Conservation (phyloP, 805 yeast species). For the Lachancea dasiensis region DNA sequence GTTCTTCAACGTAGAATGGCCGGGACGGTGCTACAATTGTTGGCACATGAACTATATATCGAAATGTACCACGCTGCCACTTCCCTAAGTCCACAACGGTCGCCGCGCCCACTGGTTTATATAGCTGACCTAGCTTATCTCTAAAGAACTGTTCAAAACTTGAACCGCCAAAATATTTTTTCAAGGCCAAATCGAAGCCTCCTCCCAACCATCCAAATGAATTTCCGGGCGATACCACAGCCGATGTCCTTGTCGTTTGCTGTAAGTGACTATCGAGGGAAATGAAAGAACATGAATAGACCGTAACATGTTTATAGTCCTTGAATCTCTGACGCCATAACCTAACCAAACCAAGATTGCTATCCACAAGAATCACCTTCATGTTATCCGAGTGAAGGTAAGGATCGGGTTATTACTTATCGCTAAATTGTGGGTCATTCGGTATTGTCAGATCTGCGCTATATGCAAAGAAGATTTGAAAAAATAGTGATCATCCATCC, state of each 20-base stretch:
- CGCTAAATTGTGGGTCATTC: too few species aligned
- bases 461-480: too few species aligned
- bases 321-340: constrained; percentile 4
- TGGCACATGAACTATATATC: constrained; percentile 29
- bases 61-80: constrained; percentile 13
- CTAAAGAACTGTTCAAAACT: constrained; percentile 28
- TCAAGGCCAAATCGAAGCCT: constrained; percentile 41
- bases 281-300: background rate
- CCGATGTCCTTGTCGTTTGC: constrained; percentile 11
- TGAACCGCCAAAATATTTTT: constrained; percentile 23
- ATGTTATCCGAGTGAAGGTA: too few species aligned
- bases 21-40: constrained; percentile 28
- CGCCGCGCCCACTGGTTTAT: constrained; percentile 25
- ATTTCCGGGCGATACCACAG: constrained; percentile 48
- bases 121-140: constrained; percentile 17
- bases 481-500: too few species aligned
- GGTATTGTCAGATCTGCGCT: too few species aligned
- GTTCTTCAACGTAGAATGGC: constrained; percentile 13
- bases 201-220: constrained; percentile 47
- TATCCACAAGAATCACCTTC: constrained; percentile 8
- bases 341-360: constrained; percentile 5
- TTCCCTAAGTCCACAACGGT: constrained; percentile 18
- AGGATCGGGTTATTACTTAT: too few species aligned
- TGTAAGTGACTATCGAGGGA: too few species aligned
- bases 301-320: background rate